Base-by-base conservation (phyloP, 805 yeast species). In the Tetrapisispora fleetii region DNA sequence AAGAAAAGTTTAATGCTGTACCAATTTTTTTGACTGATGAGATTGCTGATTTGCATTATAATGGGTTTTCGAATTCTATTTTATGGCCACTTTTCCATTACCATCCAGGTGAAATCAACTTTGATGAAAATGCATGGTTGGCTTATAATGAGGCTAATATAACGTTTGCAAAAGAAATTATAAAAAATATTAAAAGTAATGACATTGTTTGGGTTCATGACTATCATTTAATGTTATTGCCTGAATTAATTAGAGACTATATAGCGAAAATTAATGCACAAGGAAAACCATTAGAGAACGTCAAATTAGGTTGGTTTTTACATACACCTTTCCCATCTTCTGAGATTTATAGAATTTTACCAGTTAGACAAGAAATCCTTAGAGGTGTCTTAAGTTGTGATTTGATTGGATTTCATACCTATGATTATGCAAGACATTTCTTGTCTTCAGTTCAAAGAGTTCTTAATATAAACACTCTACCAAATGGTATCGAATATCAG, bases 321-420 rank as follows among this genome's bases (percentile, higher is more conserved):
- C 99, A 93, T 64, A 95, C 98, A 0, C 99, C 99, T 1, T 93
- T 93, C 78, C 99, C 99, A 14, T 85, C 96, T 11, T 83, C 95
- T 49, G 99, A 93, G 64, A 91, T 93, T 52, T 93, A 93, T 70
- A 75, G 99, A 63, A 90, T 95, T 48, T 72, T 93, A 58, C 99
- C 99, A 0, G 99, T 95, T 16, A 77, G 99, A 67, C 80, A 83
- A 57, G 98, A 95, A 65, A 88, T 93, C 46, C 71, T 93, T 57
- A 79, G 78, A 52, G 99, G 99, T 49, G 95, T 93, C 2, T 72
- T 93, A 61, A 83, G 93, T 58, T 91, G 98, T 69, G 95, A 93
- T 64, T 74, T 95, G 58, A 81, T 93, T 60, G 99, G 99, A 0
- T 93, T 93, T 76, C 99, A 93, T 67, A 93, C 99, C n/a, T 95